A percentile compares a stretch with the other conserved stretches of the same genome.
These are phyloP conservation scores for Syzygium oleosum DNA, from an alignment of 345 rosid genomes.

Conservation along the genomic window DNA sequence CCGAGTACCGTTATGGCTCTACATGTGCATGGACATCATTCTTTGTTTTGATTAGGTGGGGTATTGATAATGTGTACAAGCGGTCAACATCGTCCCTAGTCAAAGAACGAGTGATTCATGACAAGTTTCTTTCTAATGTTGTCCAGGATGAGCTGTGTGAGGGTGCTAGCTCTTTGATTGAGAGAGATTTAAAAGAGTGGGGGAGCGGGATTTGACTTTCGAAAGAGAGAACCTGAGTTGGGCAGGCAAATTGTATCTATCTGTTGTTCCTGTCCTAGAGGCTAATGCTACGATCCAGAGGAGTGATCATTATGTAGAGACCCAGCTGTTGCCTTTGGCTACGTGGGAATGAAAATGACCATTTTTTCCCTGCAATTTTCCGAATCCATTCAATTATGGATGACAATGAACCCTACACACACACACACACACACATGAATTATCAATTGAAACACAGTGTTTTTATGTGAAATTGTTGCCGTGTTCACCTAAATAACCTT, in stretches of 20 bases:
- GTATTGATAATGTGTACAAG: background rate
- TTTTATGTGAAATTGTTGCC: background rate
- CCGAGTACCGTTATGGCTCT: background rate
- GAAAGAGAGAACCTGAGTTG: background rate
- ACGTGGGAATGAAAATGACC: background rate
- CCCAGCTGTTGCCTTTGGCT: background rate
- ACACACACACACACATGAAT: too few relatives aligned
- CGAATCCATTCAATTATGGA: background rate
- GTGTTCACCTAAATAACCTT: background rate
- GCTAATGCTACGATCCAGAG: background rate
- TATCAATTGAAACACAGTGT: too few relatives aligned
- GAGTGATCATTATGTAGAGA: background rate
- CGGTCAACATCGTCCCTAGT: background rate
- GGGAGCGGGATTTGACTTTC: background rate
- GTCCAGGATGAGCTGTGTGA: background rate
- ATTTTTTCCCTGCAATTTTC: background rate
- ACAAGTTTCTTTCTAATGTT: background rate
- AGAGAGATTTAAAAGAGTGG: background rate
- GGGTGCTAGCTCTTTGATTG: background rate
- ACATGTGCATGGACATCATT: background rate
- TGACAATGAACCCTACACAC: background rate
- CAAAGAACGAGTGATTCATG: background rate
- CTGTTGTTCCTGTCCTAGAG: background rate
- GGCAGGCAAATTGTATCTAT: background rate
- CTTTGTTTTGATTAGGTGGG: background rate